Percentiles rank a stretch among this genome's conserved stretches.
These are phyloP conservation scores for Pseudomonodictys pantanalensis DNA, from an alignment of 495 filamentous ascomycete species.

Conservation along the genomic window DNA sequence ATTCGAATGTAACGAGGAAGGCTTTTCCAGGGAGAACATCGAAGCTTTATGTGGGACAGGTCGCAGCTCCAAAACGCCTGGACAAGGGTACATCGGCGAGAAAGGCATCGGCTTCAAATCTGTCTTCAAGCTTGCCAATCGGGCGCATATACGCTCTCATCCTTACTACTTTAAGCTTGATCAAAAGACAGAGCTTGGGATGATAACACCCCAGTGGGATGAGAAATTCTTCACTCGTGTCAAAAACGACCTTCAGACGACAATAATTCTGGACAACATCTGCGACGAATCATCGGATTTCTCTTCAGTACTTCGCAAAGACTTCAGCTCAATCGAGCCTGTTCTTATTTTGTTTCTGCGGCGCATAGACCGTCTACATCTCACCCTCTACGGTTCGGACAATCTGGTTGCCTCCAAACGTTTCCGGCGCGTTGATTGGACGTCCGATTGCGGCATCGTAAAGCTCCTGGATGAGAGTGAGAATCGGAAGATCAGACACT, in stretches of 20 bases:
- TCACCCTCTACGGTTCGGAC: background rate
- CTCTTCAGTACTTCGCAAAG: background rate
- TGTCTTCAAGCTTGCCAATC: constrained; percentile 1
- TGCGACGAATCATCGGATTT: background rate
- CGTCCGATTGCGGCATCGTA: background rate
- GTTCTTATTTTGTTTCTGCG: background rate
- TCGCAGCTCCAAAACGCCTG: constrained; percentile 41
- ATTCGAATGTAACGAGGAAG: constrained; percentile 50
- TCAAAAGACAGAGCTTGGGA: constrained; percentile 36
- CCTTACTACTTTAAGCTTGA: constrained; percentile 1
- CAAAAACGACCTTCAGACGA: background rate
- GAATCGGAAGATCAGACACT: background rate
- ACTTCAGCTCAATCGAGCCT: background rate
- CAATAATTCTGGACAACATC: background rate
- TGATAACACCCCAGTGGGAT: constrained; percentile 47
- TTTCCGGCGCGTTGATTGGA: background rate
- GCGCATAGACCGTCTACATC: background rate
- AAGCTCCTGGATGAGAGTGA: background rate
- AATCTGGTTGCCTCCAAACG: background rate
- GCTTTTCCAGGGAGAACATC: constrained; percentile 42
- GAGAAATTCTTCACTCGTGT: background rate
- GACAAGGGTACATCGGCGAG: constrained; percentile 24
- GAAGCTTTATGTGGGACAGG: constrained; percentile 42
- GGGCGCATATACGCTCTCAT: background rate
- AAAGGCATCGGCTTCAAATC: constrained; percentile 10